Evolutionary conservation across 495 filamentous ascomycete species (phyloP).

Genomic region (Ramalina peruviana): DNA sequence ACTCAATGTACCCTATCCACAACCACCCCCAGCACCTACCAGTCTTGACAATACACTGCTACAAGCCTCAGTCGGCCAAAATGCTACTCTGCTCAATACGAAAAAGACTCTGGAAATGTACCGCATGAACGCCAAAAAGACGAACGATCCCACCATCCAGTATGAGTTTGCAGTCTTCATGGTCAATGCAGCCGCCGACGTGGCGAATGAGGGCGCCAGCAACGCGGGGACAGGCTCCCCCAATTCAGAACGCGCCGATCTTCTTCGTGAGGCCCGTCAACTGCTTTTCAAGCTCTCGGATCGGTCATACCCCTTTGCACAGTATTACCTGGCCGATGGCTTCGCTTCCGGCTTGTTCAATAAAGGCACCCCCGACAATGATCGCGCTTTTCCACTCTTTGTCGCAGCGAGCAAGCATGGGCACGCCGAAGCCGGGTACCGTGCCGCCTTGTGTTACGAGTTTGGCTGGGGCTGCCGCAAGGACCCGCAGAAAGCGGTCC

Average conservation of each 20-base stretch:
- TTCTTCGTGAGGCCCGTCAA: conserved; percentile 73
- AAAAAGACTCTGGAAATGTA: conserved; percentile 97
- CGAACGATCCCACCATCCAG: conserved; percentile 71
- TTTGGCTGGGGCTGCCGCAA: conserved; percentile 93
- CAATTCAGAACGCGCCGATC: conserved; percentile 37
- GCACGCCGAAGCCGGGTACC: conserved; percentile 90
- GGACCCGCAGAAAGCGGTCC: conserved; percentile 77
- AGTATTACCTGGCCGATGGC: conserved; percentile 93
- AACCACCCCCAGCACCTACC: conserved; percentile 61
- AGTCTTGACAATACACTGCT: conserved; percentile 67
- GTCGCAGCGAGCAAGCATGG: conserved; percentile 91
- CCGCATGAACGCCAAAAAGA: conserved; percentile 88
- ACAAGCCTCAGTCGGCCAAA: conserved; percentile 63
- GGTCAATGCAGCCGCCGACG: conserved; percentile 68
- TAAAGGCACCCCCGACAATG: conserved; percentile 82
- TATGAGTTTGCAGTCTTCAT: conserved; percentile 95
- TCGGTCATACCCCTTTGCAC: conserved; percentile 83
- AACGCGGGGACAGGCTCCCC: conserved; percentile 21
- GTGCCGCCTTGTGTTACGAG: conserved; percentile 88
- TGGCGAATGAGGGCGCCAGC: conserved; percentile 26
- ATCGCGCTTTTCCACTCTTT: conserved; percentile 82
- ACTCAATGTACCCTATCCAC: conserved; percentile 76
- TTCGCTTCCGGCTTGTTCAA: conserved; percentile 89
- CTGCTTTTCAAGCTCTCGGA: conserved; percentile 79
- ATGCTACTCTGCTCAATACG: conserved; percentile 77